Evolutionary conservation across 257 asterid genomes (phyloP).

Genomic region (Fraxinus cuspidata): DNA sequence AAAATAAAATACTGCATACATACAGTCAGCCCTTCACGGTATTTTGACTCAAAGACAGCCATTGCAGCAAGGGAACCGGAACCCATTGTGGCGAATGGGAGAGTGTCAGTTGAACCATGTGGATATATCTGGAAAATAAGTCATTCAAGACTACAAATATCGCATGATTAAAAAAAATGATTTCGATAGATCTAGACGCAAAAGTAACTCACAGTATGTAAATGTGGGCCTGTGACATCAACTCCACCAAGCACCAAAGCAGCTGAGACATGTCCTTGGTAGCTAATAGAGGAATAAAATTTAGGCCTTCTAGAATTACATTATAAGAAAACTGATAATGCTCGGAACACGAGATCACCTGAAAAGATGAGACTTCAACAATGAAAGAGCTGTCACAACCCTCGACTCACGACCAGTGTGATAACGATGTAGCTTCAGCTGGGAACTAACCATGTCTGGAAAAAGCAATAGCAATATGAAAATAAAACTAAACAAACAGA

Average conservation of each 20-base stretch:
- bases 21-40: constrained; percentile 80
- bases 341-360: constrained; percentile 35
- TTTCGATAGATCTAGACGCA: neutral
- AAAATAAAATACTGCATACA: constrained; percentile 30
- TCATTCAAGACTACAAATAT: constrained; percentile 10
- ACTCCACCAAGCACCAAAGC: constrained; percentile 85
- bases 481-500: neutral
- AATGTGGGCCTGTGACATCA: constrained; percentile 68
- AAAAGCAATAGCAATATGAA: constrained; percentile 19
- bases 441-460: constrained; percentile 76
- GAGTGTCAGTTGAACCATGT: constrained; percentile 96
- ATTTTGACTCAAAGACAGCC: constrained; percentile 85
- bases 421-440: constrained; percentile 62
- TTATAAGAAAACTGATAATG: neutral
- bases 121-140: constrained; percentile 73
- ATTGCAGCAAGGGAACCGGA: constrained; percentile 99
- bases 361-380: constrained; percentile 69
- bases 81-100: constrained; percentile 98
- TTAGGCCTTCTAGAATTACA: constrained; percentile 5
- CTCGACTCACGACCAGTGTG: constrained; percentile 80
- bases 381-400: constrained; percentile 69
- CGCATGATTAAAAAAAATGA: neutral
- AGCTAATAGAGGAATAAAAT: constrained; percentile 35
- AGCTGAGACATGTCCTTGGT: constrained; percentile 72
- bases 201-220: constrained; percentile 62